These are phyloP conservation scores for Schwanniomyces vanrijiae DNA, from an alignment of 805 yeast species.

Conservation along the genomic window DNA sequence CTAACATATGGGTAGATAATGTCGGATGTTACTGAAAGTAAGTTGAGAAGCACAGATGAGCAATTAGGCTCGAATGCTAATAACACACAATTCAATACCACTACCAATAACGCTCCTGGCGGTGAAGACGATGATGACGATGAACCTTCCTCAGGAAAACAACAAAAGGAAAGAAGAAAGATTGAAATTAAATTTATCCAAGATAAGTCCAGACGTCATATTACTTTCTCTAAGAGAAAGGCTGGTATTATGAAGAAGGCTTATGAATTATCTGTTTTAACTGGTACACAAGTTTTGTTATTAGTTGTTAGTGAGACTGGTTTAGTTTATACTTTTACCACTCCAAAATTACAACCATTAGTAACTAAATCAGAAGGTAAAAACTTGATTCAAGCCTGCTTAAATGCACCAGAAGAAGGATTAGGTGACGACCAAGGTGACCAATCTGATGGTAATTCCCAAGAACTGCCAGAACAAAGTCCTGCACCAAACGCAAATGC, in stretches of 20 bases:
- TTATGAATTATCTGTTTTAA: conserved; percentile 92
- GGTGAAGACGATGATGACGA: conserved; percentile 56
- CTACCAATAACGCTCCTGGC: conserved; percentile 25
- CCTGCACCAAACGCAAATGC: conserved; percentile 27
- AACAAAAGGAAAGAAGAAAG: conserved; percentile 69
- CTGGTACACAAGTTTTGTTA: conserved; percentile 94
- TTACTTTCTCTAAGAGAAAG: conserved; percentile 95
- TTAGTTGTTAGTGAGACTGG: conserved; percentile 99
- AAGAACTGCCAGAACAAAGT: conserved; percentile 40
- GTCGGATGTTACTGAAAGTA: conserved; percentile 43
- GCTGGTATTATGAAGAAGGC: conserved; percentile 99
- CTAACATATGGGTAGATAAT: conserved; percentile 20
- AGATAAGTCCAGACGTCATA: conserved; percentile 96
- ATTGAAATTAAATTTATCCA: conserved; percentile 96
- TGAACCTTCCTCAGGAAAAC: conserved; percentile 45
- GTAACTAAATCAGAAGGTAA: conserved; percentile 98
- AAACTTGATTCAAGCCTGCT: conserved; percentile 92
- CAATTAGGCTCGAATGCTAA: conserved; percentile 9
- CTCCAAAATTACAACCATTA: conserved; percentile 97
- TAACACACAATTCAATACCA: conserved; percentile 17
- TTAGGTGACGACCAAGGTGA: conserved; percentile 62
- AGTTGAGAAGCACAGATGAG: conserved; percentile 34
- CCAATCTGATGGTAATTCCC: conserved; percentile 49
- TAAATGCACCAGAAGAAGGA: conserved; percentile 93
- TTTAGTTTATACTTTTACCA: conserved; percentile 94